phyloP scores from a whole-genome alignment of 352 stramenopile genomes.

The Pythium rishiriense region DNA sequence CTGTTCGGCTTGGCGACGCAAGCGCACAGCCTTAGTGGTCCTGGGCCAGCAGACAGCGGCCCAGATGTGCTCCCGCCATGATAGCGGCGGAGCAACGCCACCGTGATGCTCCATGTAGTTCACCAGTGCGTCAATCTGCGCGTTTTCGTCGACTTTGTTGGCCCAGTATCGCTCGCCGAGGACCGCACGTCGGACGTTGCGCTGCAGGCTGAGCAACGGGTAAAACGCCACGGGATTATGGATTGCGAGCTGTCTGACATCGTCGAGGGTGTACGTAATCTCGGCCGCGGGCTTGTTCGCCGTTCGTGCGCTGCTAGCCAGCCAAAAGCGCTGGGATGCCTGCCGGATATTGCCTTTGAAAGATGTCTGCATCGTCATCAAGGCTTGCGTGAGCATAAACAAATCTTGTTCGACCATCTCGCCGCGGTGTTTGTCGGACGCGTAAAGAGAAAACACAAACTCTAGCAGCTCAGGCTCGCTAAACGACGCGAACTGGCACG shows the following conservation, averaged over 20 bases:
- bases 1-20: not conserved
- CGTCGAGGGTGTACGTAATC: not conserved
- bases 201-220: not conserved
- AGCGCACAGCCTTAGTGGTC: not conserved
- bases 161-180: not conserved
- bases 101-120: not conserved
- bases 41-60: not conserved
- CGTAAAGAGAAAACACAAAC: not conserved
- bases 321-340: not conserved
- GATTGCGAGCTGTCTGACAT: not conserved
- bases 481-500: not conserved
- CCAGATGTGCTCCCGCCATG: not conserved
- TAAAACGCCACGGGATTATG: not conserved
- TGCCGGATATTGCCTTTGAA: not conserved
- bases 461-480: not conserved
- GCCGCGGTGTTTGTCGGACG: not conserved
- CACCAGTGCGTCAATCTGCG: not conserved
- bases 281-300: not conserved
- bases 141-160: not conserved
- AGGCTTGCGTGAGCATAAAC: not conserved
- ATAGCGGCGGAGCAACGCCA: not conserved
- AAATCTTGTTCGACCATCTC: not conserved
- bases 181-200: not conserved
- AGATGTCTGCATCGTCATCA: not conserved
- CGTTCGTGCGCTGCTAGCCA: not conserved